Conservation (phyloP, 768 basidiomycete genomes). For the Grammothele lineata region DNA sequence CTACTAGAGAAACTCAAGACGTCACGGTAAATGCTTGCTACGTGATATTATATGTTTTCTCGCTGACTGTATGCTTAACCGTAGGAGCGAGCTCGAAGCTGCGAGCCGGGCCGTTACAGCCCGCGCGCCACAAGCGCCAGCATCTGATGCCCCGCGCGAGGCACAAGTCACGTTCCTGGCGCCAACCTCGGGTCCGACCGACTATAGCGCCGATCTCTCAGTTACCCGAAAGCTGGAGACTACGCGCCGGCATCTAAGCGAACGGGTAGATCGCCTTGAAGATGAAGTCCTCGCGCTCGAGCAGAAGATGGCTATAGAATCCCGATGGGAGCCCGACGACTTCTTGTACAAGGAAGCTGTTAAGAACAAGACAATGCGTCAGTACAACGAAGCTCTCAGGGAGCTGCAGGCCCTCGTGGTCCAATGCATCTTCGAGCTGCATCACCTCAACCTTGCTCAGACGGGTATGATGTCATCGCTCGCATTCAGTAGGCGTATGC, state of each 20-base stretch:
- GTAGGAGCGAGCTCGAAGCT: no score
- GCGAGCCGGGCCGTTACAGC: no score
- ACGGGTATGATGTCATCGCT: no score
- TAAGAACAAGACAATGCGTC: conserved; percentile 3
- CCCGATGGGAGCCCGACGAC: conserved; percentile 12
- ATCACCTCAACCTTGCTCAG: conserved; percentile 22
- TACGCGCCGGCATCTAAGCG: neutral
- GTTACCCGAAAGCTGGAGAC: neutral
- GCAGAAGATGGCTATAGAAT: conserved; percentile 5
- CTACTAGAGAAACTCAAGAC: neutral
- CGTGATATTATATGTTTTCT: no score
- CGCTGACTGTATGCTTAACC: no score
- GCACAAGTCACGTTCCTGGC: no score
- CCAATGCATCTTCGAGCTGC: conserved; percentile 27
- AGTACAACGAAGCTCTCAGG: conserved; percentile 23
- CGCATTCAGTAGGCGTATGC: no score
- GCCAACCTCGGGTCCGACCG: no score
- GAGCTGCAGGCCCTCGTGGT: conserved; percentile 29
- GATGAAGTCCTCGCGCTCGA: conserved; percentile 10
- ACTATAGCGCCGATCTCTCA: neutral
- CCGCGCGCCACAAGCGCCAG: no score
- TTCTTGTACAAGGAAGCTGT: conserved; percentile 10
- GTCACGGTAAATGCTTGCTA: no score
- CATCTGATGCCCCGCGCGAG: no score
- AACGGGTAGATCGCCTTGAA: neutral